A percentile compares a stretch with the other conserved stretches of the same genome.
Evolutionary conservation across 192 early-diverging fungal genomes (phyloP).

Genomic region (Podila horticola): DNA sequence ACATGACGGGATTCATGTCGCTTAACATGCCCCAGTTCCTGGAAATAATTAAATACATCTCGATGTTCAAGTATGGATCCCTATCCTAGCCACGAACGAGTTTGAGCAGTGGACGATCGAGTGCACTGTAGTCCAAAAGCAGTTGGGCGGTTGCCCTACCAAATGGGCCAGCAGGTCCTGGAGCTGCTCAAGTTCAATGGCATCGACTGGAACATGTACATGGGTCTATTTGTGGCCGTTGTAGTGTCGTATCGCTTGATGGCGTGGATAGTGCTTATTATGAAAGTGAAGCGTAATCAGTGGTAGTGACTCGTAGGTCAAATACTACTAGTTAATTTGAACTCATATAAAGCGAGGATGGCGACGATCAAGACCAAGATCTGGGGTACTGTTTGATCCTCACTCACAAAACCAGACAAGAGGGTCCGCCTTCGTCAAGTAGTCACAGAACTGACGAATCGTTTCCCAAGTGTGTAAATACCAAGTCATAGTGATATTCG

Average conservation of each 20-base stretch:
- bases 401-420: no score
- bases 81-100: conserved; percentile 37
- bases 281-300: conserved; percentile 31
- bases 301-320: conserved; percentile 11
- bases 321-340: no score
- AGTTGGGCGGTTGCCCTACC: conserved; percentile 21
- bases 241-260: conserved; percentile 23
- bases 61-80: conserved; percentile 43
- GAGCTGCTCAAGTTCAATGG: conserved; percentile 23
- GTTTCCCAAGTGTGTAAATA: no score
- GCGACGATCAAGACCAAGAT: no score
- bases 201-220: conserved; percentile 37
- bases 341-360: no score
- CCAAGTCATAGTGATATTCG: no score
- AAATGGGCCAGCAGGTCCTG: conserved; percentile 20
- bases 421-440: no score
- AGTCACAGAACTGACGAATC: no score
- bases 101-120: conserved; percentile 31
- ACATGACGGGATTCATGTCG: conserved; percentile 53
- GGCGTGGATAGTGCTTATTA: conserved; percentile 24
- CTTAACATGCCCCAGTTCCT: conserved; percentile 37
- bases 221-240: conserved; percentile 40
- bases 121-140: conserved; percentile 16
- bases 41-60: conserved; percentile 28
- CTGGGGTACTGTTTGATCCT: no score